Evolutionary conservation across 2,329 filamentous ascomycete genomes (phyloP), one percentile per base, ranked within the genome.

Genomic region (Ramularia endophylla): DNA sequence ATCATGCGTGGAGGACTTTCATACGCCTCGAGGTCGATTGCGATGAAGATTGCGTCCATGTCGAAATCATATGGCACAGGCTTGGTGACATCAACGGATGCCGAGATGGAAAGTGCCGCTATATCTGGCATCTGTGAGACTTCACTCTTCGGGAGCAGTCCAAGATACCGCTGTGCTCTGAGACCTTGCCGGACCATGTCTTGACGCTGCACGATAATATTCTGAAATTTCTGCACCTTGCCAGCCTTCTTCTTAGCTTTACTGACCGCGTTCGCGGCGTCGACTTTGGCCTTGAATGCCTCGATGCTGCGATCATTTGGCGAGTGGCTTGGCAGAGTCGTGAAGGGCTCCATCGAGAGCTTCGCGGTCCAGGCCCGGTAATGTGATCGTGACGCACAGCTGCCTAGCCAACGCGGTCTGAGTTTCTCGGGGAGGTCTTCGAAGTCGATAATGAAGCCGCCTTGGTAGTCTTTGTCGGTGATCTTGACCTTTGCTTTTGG

Each of bases 11-110:
- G 75, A 32, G 77, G 70, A 16, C 67, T 65, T 61, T 98, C 92
- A 43, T 81, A 86, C 1, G 83, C 80, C 63, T 98, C 92, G 22
- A 92, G 69, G 54, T 98, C 92, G 32, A 97, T 71, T 47, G 77
- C 80, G 44, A 95, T 70, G 52, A 95, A 83, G 6, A 94, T 72
- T 1, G 78, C 72, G n/a, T 72, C 68, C 8, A 63, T 55, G 19
- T 80, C 75, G 38, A 73, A 71, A 0, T 61, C 44, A 44, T 70
- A 73, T 1, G 70, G 70, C 2, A 64, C 63, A 0, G 68, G 63
- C 28, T 69, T 52, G n/a, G 63, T 59, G 31, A 73, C 53, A 56
- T 77, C 64, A 28, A 80, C 53, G 1, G 55, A 56, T 2, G 55
- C 60, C 36, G 58, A 50, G 31, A 51, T 25, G 13, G 27, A 16